Base-by-base conservation (phyloP, 1,284 basidiomycete species). In the Serendipita sp. region DNA sequence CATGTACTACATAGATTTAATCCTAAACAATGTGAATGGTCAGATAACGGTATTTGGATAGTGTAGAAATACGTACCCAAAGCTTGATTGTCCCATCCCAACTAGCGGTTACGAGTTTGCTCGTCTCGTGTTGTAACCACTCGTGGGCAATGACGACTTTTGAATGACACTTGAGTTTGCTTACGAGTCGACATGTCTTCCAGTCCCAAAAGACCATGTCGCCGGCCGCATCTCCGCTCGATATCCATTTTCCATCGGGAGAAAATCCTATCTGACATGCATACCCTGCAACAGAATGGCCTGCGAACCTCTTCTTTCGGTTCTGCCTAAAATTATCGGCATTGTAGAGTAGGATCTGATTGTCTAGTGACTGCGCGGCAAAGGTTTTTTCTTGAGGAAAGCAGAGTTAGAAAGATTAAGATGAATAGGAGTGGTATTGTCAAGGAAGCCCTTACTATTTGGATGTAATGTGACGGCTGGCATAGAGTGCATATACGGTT, bases 401-500 rank as follows among this genome's bases (percentile, higher is more conserved):
- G 50, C 32, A 65, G 34, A 49, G 34, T 38, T 47, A 60, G n/a
- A 29, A 26, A 35, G 15, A 49, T 44, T 47, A 35, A 42, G 6
- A 38, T 29, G 13, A 53, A 63, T 17, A 63, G 38, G 5, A 41
- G 12, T 42, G n/a, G 30, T 32, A 29, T 32, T 55, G 44, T 42
- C 64, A 38, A 45, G 22, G 49, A 55, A 15, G n/a, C 22, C 83
- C 91, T 68, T 73, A 95, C 93, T 89, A 64, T 84, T 93, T 8
- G 96, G 96, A 73, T 97, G 93, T 35, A 94, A 75, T 6, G 92
- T 91, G 43, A 98, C 94, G 15, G 95, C 90, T 10, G 96, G 96
- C 94, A 99, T 98, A 41, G 93, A 96, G 75, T 99, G 94, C 96
- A 99, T 99, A 71, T 93, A 87, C 6, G 96, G 96, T 73, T 99